Evolutionary conservation across 768 basidiomycete species (phyloP), one percentile per base, ranked within the genome.

Genomic region (Psilocybe azurescens): DNA sequence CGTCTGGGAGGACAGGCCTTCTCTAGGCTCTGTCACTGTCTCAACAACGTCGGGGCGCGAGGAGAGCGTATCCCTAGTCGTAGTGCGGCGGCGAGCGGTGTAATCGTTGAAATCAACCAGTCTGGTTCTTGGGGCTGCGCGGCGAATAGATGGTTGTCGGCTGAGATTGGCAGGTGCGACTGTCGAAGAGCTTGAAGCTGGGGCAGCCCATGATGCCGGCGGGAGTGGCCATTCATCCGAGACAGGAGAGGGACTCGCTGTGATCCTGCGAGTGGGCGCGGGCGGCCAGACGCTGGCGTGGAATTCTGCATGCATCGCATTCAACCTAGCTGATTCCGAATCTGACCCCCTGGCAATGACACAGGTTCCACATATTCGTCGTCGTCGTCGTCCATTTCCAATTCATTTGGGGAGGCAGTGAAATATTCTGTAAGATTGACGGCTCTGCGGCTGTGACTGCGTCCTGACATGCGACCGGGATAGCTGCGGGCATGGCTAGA

Each of bases 41-140:
- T 76, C 75, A 18, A 67, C 59, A 16, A 67, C 62, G 47, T 77
- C 78, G 36, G 70, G 63, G 44, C 74, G 72, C 11, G 70, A 52
- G 44, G 65, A 64, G 10, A 70, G 50, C 2, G 73, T 57, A 13
- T 82, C 80, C 50, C 83, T 74, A 28, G 72, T 83, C 4, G 78
- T 75, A 16, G 83, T 84, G 55, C 91, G 84, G 32, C 90, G 85
- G 11, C 86, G 86, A 24, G 83, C 73, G 0, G 90, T 88, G 64
- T 89, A 91, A 29, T 92, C 90, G 68, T 82, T 87, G 72, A 93
- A 91, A 64, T 92, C 90, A 13, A 85, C 79, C 13, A 84, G 79
- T 36, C 89, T 78, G 30, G 82, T 81, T 4, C 82, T 44, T 13
- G 41, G 78, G 33, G 77, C 67, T 1, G 85, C 79, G 24, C 89